Evolutionary conservation across 805 yeast species (phyloP).

Genomic region (Maudiozyma barnettii): DNA sequence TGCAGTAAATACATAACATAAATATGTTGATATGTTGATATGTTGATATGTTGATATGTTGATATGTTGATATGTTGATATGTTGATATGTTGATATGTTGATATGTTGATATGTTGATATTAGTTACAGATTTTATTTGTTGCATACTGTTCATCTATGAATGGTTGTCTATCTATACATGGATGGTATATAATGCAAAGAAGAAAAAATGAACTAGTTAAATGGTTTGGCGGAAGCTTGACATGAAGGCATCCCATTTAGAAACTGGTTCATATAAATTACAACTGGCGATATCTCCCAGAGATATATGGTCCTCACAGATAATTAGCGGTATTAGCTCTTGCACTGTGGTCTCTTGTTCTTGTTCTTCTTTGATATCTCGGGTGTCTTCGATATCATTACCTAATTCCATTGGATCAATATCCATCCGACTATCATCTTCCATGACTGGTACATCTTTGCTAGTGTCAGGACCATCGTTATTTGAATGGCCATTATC

Average conservation of each 20-base stretch:
- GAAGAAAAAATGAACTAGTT: too few species aligned
- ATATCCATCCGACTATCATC: constrained; percentile 4
- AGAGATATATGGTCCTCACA: constrained; percentile 25
- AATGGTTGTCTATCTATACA: too few species aligned
- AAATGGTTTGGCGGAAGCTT: too few species aligned
- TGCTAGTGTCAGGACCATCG: constrained; percentile 1
- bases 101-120: too few species aligned
- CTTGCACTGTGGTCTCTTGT: background rate
- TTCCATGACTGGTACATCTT: constrained; percentile 3
- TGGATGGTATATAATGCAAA: too few species aligned
- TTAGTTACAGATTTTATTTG: too few species aligned
- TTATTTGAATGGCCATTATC: constrained; percentile 3
- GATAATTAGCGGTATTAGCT: constrained; percentile 13
- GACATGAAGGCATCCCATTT: constrained; percentile 19
- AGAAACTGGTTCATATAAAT: constrained; percentile 14
- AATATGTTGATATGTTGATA: too few species aligned
- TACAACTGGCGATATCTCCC: constrained; percentile 15
- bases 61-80: too few species aligned
- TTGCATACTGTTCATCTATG: too few species aligned
- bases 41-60: too few species aligned
- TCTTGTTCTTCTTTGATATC: background rate
- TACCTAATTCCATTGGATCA: constrained; percentile 6
- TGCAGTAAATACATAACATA: too few species aligned
- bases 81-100: too few species aligned
- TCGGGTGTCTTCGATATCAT: background rate